Evolutionary conservation across 768 basidiomycete genomes (phyloP), one percentile per base, ranked within the genome.

Genomic region (Lactarius deliciosus): DNA sequence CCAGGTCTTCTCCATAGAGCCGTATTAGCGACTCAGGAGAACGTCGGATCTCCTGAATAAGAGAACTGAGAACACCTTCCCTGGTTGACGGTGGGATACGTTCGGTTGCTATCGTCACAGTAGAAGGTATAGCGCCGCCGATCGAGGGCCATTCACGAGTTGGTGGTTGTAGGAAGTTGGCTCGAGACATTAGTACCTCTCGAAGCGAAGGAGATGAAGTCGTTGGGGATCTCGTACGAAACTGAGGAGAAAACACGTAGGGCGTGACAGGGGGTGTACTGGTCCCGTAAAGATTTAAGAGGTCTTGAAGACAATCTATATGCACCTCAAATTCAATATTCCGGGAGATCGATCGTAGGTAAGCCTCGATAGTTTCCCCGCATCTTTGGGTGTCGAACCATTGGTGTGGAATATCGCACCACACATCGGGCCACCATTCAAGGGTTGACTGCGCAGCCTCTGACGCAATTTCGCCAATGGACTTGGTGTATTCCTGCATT

Each of bases 361-460:
- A 64, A 13, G 41, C 18, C 7, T 36, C 20, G 15, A 58, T 15
- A 25, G 15, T 18, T 28, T 8, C 20, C 8, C 9, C 16, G 38
- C 60, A 50, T 11, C 18, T 28, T 20, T 36, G 28, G 20, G 45
- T 15, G 30, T 57, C 1, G 16, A 66, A 61, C 65, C 60, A 57
- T 8, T 22, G 20, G 15, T 28, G 1, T 8, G 55, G 55, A 45
- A 45, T 41, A 20, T 18, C 36, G 30, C 13, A 53, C 20, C n/a
- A 40, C 34, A 1, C 28, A 40, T 20, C 18, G n/a, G 47, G n/a
- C 47, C n/a, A 47, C 47, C 11, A 57, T 47, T 7, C 10, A 10
- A 10, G 57, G 61, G 18, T 45, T 50, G 43, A 76, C 73, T 81
- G 28, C 1, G 47, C 60, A 0, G 47, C 36, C 4, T 11, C 1